phyloP scores from a whole-genome alignment of 768 basidiomycete species.

The Dacryopinax spathularia region DNA sequence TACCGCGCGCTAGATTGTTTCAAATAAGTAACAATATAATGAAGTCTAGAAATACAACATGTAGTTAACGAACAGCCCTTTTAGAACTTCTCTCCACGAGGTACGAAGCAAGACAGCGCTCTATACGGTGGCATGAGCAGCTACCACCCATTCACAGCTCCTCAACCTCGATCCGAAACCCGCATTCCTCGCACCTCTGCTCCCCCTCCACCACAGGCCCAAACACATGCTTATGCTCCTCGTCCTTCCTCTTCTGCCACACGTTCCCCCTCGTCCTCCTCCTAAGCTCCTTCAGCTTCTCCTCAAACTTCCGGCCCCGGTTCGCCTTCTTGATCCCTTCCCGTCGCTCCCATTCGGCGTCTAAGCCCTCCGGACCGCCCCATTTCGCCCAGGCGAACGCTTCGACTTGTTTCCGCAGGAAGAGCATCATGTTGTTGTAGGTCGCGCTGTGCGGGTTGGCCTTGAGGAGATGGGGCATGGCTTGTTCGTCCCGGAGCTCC shows the following conservation, averaged over 20 bases:
- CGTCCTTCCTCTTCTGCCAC: constrained; percentile 76
- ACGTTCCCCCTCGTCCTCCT: constrained; percentile 75
- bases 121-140: too few species aligned
- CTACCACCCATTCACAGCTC: constrained; percentile 52
- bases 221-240: constrained; percentile 78
- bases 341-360: constrained; percentile 71
- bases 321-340: constrained; percentile 72
- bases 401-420: constrained; percentile 84
- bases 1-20: too few species aligned
- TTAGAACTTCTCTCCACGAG: too few species aligned
- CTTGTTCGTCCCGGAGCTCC: constrained; percentile 81
- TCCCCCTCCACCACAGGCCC: constrained; percentile 38
- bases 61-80: too few species aligned
- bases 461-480: constrained; percentile 84
- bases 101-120: too few species aligned
- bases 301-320: constrained; percentile 89
- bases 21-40: too few species aligned
- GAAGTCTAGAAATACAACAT: too few species aligned
- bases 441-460: constrained; percentile 91
- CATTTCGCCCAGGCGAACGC: constrained; percentile 97
- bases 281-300: constrained; percentile 70
- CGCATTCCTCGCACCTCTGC: constrained; percentile 79
- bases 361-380: constrained; percentile 84
- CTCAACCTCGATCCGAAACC: constrained; percentile 82
- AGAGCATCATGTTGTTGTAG: constrained; percentile 99